Base-by-base conservation (phyloP, 2,329 filamentous ascomycete genomes). In the Berkeleyomyces rouxiae region DNA sequence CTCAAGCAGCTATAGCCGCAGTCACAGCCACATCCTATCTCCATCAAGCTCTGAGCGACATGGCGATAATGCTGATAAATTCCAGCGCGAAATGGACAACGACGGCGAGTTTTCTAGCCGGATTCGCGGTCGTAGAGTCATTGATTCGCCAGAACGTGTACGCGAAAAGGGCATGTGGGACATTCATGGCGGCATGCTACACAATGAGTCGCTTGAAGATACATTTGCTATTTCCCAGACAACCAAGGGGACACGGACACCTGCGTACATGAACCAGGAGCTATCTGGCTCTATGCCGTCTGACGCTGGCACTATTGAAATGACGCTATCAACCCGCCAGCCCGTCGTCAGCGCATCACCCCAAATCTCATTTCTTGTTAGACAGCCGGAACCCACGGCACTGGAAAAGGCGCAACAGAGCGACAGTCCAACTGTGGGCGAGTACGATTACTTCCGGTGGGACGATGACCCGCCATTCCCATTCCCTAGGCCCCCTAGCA, bases 391-490 rank as follows among this genome's bases (percentile, higher is more conserved):
- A 43, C 61, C 55, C 4, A 64, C 63, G 11, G 44, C 55, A 7
- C 49, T 65, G 16, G 61, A 65, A 58, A 62, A 58, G 49, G 63
- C 67, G 2, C 72, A 71, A 40, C 61, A 33, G 7, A 64, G 62
- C 46, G 61, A 61, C 51, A 59, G 49, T 23, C 58, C 57, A 13
- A 57, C 37, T 36, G 61, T 55, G 36, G 58, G 43, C 11, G 81
- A 84, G 53, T 77, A 74, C 0, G 83, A 85, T 68, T 85, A 80
- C 65, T 73, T 84, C 4, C 78, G 79, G 0, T 84, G 82, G 81
- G 72, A 75, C 0, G 73, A 78, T 23, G 83, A 85, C 64, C 78
- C 79, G 1, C 70, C 75, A 0, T 84, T 82, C 63, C 78, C 82
- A 0, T 76, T 81, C 64, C 76, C 78, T 62, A 47, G 63, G 16